Evolutionary conservation across 1,284 basidiomycete species (phyloP), one percentile per base, ranked within the genome.

Genomic region (Dichomitus squalens): DNA sequence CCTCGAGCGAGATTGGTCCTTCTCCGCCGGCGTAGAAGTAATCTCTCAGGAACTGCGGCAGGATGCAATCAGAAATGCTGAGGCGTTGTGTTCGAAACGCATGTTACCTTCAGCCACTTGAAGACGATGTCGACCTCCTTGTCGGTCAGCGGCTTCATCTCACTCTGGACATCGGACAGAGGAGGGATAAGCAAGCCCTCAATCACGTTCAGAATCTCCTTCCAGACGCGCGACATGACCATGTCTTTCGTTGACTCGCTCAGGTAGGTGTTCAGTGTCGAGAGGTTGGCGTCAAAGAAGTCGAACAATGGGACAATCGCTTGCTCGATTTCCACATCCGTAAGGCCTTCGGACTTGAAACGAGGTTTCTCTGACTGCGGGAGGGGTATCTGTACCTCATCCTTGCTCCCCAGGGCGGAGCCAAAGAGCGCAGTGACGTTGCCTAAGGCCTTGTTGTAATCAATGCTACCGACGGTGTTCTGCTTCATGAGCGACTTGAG

Each of bases 91-190:
- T 7, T 25, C 25, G 5, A 34, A 29, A 16, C 36, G 27, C 6
- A 3, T 67, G 76, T 23, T 58, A 92, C 93, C 83, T 94, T 95
- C 50, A 98, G 75, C 97, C 97, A 99, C 71, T 96, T 97, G 78
- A 98, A 95, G 9, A 96, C 96, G 55, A 99, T 91, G 69, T 98
- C 96, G 27, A 98, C 92, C 76, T 98, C 96, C 75, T 96, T 95
- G 68, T 97, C 96, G 34, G 83, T 88, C 66, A 99, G 72, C 12
- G 95, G 90, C 63, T 90, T 88, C 93, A 98, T 92, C 55, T 93
- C 90, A 53, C 94, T 95, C 8, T 89, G 81, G n/a, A 86, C 79
- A 62, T 97, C 95, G 6, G 92, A 93, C 53, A 99, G 75, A 1
- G 96, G 93, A 3, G 97, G 97, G 4, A 99, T 88, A 52, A 99